A percentile compares a stretch with the other conserved stretches of the same genome.
phyloP scores from a whole-genome alignment of 129 eudicot genomes.

The Deinandra increscens region DNA sequence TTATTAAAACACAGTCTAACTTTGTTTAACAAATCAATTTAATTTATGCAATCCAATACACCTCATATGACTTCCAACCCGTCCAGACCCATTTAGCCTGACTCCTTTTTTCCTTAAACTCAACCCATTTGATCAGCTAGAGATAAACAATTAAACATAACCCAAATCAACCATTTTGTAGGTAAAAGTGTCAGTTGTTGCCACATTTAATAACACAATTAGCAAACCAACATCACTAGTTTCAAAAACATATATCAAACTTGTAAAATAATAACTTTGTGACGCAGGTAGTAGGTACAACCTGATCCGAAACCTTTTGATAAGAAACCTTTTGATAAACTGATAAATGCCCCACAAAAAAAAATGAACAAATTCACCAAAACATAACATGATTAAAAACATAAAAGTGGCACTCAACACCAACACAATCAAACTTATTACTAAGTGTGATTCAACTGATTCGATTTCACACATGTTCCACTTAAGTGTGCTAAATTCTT shows the following conservation, averaged over 20 bases:
- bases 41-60: not conserved
- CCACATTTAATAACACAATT: not conserved
- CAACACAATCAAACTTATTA: not conserved
- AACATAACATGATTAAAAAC: conserved; percentile 6
- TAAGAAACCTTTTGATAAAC: too few relatives aligned
- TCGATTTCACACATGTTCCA: not conserved
- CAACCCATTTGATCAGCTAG: not conserved
- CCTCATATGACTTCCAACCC: not conserved
- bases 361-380: not conserved
- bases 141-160: not conserved
- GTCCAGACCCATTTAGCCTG: too few relatives aligned
- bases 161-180: not conserved
- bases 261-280: not conserved
- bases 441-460: not conserved
- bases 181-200: not conserved
- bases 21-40: not conserved
- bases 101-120: not conserved
- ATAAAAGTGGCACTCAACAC: not conserved
- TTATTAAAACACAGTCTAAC: not conserved
- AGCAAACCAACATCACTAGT: not conserved
- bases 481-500: not conserved
- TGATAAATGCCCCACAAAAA: too few relatives aligned
- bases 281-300: not conserved
- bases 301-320: not conserved
- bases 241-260: not conserved